Evolutionary conservation across 495 filamentous ascomycete species (phyloP), one percentile per base, ranked within the genome.

Genomic region (Symbiotaphrina buchneri): DNA sequence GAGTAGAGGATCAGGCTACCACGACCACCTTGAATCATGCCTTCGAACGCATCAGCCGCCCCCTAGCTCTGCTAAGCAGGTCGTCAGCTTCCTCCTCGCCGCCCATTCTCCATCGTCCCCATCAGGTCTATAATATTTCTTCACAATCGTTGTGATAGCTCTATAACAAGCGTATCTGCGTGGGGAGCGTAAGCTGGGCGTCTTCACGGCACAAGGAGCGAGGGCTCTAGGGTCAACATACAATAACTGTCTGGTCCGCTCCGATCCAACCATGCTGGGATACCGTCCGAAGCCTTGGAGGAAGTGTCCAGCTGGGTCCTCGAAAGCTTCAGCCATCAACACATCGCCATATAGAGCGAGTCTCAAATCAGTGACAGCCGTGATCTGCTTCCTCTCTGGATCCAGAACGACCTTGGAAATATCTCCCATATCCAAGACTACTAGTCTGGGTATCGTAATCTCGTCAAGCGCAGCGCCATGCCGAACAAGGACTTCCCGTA

Each of bases 161-260:
- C 30, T 19, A 15, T 32, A 32, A 19, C 30, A 32, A 15, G 18
- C 18, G 25, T 32, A 32, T 32, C 30, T 32, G 17, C 10, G 2
- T n/a, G n/a, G n/a, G n/a, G n/a, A n/a, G n/a, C n/a, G n/a, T n/a
- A n/a, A n/a, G n/a, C n/a, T n/a, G n/a, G n/a, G n/a, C n/a, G n/a
- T n/a, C n/a, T n/a, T n/a, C n/a, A n/a, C n/a, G n/a, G n/a, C n/a
- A n/a, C n/a, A n/a, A n/a, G n/a, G n/a, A n/a, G n/a, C n/a, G n/a
- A n/a, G n/a, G n/a, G n/a, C n/a, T n/a, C 18, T 8, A 22, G 16
- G 3, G 4, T 32, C 18, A 17, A 32, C 30, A 14, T 19, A 32
- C 30, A 32, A 23, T 19, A 32, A 19, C 10, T 20, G 30, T 11
- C 30, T 19, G 3, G 18, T 32, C 16, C 30, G 16, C 18, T 23